A percentile compares a stretch with the other conserved stretches of the same genome.
These are phyloP conservation scores for Pyricularia grisea DNA, from an alignment of 2,329 filamentous ascomycete genomes.

Conservation along the genomic window DNA sequence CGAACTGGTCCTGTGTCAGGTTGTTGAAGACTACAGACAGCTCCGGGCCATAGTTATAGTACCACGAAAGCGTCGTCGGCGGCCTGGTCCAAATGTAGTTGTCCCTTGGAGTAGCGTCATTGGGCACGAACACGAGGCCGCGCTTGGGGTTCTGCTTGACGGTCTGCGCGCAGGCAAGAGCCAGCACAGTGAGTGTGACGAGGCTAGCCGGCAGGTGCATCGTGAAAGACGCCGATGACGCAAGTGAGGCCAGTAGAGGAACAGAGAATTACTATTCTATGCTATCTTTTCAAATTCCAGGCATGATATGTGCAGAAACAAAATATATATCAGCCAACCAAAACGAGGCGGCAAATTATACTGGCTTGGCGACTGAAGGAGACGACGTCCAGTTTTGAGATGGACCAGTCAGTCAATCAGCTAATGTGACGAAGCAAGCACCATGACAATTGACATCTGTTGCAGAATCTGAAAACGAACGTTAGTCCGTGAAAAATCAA, in stretches of 20 bases:
- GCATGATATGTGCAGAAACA: not conserved
- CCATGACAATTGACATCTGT: not conserved
- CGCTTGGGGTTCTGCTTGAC: constrained; percentile 43
- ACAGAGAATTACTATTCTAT: not conserved
- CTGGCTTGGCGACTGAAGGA: not conserved
- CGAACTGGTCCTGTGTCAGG: constrained; percentile 43
- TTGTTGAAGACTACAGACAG: constrained; percentile 45
- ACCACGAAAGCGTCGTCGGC: constrained; percentile 62
- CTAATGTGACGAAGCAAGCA: not conserved
- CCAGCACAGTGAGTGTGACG: constrained; percentile 9
- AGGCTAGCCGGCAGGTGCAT: constrained; percentile 6
- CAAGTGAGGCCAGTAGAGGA: not conserved
- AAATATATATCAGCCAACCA: not conserved
- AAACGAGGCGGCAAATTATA: not conserved
- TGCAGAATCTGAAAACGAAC: not conserved
- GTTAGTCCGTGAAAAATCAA: not conserved
- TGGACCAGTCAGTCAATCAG: not conserved
- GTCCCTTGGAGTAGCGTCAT: constrained; percentile 45
- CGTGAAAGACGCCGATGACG: not conserved
- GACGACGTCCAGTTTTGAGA: not conserved
- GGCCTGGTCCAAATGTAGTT: constrained; percentile 53
- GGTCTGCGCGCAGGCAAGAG: constrained; percentile 14
- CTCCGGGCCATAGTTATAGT: constrained; percentile 65
- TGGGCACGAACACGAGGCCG: constrained; percentile 61
- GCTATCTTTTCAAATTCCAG: not conserved